These are phyloP conservation scores for Prinsepia uniflora DNA, from an alignment of 306 rosid genomes.

Conservation along the genomic window DNA sequence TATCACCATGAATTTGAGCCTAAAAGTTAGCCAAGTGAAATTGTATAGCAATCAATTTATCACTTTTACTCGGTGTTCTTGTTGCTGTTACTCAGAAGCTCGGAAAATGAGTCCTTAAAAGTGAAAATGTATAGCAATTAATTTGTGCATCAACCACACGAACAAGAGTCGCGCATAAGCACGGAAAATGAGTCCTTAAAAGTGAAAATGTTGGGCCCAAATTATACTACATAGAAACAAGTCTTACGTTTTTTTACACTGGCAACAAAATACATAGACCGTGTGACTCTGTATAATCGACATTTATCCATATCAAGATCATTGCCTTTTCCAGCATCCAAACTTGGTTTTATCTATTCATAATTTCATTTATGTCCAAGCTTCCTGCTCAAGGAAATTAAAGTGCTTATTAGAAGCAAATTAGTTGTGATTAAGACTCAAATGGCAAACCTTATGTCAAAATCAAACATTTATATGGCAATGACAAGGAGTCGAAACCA, in stretches of 20 bases:
- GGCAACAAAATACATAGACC: too few relatives aligned
- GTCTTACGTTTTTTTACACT: not conserved
- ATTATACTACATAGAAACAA: not conserved
- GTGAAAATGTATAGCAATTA: too few relatives aligned
- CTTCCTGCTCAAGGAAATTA: slow-evolving; percentile 3
- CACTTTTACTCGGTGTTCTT: too few relatives aligned
- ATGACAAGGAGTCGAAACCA: slow-evolving; percentile 21
- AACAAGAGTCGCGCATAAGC: not conserved
- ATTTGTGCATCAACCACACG: not conserved
- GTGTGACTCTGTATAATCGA: not conserved
- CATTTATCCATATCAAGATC: not conserved
- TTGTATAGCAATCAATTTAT: slow-evolving; percentile 3
- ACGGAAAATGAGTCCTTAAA: not conserved
- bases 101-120: too few relatives aligned
- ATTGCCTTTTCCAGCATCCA: not conserved
- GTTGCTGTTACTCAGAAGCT: too few relatives aligned
- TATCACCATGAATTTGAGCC: slow-evolving; percentile 14
- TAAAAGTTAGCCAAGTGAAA: not conserved
- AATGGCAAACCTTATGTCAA: slow-evolving; percentile 16
- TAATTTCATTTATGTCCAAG: not conserved
- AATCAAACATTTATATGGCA: slow-evolving; percentile 5
- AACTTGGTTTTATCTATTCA: not conserved
- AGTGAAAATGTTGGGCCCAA: not conserved
- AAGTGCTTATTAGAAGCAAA: not conserved
- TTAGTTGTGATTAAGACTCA: slow-evolving; percentile 1